phyloP scores from a whole-genome alignment of 768 basidiomycete species.

The Strobilomyces confusus region DNA sequence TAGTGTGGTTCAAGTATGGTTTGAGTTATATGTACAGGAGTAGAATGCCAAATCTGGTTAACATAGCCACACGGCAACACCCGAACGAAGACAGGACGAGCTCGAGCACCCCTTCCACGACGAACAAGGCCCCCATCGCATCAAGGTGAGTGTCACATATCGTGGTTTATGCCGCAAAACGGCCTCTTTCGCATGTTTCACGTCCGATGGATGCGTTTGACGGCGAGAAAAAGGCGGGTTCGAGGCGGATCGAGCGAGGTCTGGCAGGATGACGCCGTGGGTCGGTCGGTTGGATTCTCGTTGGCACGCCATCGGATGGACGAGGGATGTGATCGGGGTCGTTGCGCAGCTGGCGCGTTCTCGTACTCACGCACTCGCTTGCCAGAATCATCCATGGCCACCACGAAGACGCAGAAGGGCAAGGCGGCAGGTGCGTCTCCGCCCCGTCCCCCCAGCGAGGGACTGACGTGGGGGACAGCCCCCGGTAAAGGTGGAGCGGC shows the following conservation, averaged over 20 bases:
- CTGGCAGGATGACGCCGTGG: conserved; percentile 17
- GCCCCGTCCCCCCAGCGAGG: conserved; percentile 27
- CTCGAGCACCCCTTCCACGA: conserved; percentile 9
- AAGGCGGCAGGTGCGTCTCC: conserved; percentile 44
- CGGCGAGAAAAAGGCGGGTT: not conserved
- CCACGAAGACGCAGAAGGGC: conserved; percentile 64
- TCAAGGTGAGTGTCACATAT: conserved; percentile 23
- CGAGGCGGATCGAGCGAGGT: conserved; percentile 20
- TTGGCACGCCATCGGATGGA: not conserved
- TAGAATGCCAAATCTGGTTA: not conserved
- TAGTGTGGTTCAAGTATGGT: too few species aligned
- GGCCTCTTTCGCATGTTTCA: not conserved
- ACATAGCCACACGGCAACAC: conserved; percentile 16
- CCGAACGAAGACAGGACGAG: conserved; percentile 11
- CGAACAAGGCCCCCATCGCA: conserved; percentile 25
- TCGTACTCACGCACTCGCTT: conserved; percentile 1
- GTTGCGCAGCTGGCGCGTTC: not conserved
- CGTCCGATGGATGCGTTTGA: not conserved
- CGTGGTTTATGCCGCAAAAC: not conserved
- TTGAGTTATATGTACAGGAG: too few species aligned
- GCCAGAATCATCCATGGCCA: conserved; percentile 48
- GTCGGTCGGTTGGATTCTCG: not conserved
- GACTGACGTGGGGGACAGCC: not conserved
- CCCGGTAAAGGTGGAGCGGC: conserved; percentile 30
- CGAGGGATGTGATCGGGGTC: not conserved